Percentiles rank a stretch among this genome's conserved stretches.
phyloP scores from a whole-genome alignment of 305 asterid genomes.

The Fraxinus sp. region DNA sequence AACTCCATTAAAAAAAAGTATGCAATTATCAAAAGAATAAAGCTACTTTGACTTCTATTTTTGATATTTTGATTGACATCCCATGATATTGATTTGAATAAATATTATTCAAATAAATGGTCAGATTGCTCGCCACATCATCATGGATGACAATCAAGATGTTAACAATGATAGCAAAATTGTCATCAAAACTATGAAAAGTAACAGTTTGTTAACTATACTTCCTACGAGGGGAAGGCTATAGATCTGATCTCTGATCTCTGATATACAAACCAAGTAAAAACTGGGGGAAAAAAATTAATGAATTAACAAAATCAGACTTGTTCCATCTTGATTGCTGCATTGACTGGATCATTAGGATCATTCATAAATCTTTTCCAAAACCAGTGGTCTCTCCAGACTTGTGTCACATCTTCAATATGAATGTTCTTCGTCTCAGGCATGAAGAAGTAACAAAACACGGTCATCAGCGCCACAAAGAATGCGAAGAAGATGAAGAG shows the following conservation, averaged over 20 bases:
- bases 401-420: conserved; percentile 29
- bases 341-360: not conserved
- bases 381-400: conserved; percentile 35
- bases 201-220: too few species aligned
- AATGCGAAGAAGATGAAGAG: conserved; percentile 33
- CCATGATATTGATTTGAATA: too few species aligned
- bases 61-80: too few species aligned
- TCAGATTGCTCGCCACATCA: too few species aligned
- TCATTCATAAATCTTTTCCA: conserved; percentile 25
- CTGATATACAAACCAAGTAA: not conserved
- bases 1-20: not conserved
- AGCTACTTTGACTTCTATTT: too few species aligned
- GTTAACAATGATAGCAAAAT: too few species aligned
- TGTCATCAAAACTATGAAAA: too few species aligned
- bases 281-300: not conserved
- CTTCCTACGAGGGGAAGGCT: too few species aligned
- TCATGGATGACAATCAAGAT: too few species aligned
- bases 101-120: too few species aligned
- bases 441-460: conserved; percentile 24
- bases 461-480: conserved; percentile 31
- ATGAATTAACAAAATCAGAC: not conserved
- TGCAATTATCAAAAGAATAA: too few species aligned
- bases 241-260: not conserved
- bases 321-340: not conserved
- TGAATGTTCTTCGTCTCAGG: conserved; percentile 34